Evolutionary conservation across 2,329 filamentous ascomycete genomes (phyloP).

Genomic region (Ophiobolus disseminans): DNA sequence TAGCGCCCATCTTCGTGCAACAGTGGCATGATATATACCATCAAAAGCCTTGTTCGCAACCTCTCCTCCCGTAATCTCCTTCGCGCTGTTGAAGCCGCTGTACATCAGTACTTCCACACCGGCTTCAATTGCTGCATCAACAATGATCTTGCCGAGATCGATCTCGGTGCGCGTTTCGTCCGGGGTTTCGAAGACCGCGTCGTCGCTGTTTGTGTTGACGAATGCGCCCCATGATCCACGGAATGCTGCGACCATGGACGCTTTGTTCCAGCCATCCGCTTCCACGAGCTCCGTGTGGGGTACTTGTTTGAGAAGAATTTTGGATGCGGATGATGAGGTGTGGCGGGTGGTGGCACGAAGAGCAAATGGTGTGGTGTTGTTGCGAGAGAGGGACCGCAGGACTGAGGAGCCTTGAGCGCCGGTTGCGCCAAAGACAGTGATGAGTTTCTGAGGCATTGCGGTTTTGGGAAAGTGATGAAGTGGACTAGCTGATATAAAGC

Average conservation of each 20-base stretch:
- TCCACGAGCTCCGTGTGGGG: slow-evolving; percentile 21
- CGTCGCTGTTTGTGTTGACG: slow-evolving; percentile 31
- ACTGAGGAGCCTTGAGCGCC: slow-evolving; percentile 53
- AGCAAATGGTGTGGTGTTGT: slow-evolving; percentile 43
- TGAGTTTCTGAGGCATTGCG: slow-evolving; percentile 29
- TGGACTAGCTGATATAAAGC: no score
- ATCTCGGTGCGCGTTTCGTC: slow-evolving; percentile 22
- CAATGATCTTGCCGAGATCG: slow-evolving; percentile 24
- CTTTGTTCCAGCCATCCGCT: slow-evolving; percentile 30
- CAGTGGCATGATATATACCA: slow-evolving; percentile 11
- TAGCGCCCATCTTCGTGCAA: background rate
- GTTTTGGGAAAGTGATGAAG: no score
- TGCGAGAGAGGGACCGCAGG: slow-evolving; percentile 44
- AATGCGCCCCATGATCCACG: slow-evolving; percentile 28
- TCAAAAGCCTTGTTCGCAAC: slow-evolving; percentile 24
- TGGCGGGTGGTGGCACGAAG: slow-evolving; percentile 67
- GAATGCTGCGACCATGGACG: slow-evolving; percentile 27
- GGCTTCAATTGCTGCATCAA: slow-evolving; percentile 24
- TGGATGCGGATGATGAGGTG: slow-evolving; percentile 53
- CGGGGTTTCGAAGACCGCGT: slow-evolving; percentile 19
- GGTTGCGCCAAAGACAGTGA: slow-evolving; percentile 49
- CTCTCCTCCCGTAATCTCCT: slow-evolving; percentile 18
- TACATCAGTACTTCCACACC: slow-evolving; percentile 26
- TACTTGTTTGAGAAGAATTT: slow-evolving; percentile 42
- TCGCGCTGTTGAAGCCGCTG: slow-evolving; percentile 24